phyloP scores from a whole-genome alignment of 805 yeast genomes.

The Jamesozyma hellenica region DNA sequence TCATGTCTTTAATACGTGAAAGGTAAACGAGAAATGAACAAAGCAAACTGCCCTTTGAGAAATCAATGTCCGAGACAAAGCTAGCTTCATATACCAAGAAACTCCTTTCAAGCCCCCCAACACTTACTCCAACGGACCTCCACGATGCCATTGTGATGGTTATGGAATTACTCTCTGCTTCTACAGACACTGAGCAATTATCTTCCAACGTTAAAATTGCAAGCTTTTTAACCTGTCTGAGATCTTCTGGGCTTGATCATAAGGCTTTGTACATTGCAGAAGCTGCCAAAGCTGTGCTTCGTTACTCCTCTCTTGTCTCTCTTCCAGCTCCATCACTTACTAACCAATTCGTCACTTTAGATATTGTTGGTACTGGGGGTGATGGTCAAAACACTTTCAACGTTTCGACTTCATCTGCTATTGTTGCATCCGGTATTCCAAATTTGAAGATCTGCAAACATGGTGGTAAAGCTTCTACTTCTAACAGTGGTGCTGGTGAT shows the following conservation, averaged over 20 bases:
- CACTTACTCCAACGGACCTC: constrained; percentile 55
- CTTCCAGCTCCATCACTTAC: constrained; percentile 13
- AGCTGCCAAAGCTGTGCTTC: constrained; percentile 68
- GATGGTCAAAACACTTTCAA: constrained; percentile 97
- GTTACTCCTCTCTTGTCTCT: constrained; percentile 50
- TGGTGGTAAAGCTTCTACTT: constrained; percentile 95
- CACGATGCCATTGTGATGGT: constrained; percentile 51
- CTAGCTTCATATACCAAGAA: constrained; percentile 43
- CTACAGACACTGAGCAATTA: constrained; percentile 4
- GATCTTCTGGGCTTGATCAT: constrained; percentile 68
- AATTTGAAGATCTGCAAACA: constrained; percentile 76
- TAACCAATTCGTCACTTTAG: constrained; percentile 27
- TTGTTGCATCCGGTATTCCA: constrained; percentile 81
- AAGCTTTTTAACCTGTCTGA: constrained; percentile 69
- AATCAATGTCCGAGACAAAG: constrained; percentile 3
- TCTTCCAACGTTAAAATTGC: constrained; percentile 49
- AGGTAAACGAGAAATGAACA: too few relatives aligned
- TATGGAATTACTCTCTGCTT: constrained; percentile 50
- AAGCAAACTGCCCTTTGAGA: too few relatives aligned
- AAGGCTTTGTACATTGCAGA: constrained; percentile 74
- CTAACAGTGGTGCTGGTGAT: constrained; percentile 91
- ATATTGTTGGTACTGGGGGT: constrained; percentile 98
- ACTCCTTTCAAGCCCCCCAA: constrained; percentile 49
- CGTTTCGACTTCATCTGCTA: constrained; percentile 90
- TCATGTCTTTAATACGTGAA: too few relatives aligned